These are phyloP conservation scores for Delitschia confertaspora DNA, from an alignment of 495 filamentous ascomycete genomes.

Conservation along the genomic window DNA sequence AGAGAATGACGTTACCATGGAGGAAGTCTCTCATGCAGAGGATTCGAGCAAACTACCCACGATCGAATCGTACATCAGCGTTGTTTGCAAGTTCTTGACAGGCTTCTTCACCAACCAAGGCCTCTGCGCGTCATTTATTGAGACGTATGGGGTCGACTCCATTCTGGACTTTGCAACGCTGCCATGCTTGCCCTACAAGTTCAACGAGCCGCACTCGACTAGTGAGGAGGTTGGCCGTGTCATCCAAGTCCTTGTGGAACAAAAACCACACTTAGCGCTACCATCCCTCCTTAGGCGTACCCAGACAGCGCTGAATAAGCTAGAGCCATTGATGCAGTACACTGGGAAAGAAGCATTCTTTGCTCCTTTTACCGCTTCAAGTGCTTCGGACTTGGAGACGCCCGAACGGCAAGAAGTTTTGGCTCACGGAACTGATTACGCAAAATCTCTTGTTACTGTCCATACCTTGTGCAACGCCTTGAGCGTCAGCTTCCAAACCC, in stretches of 20 bases:
- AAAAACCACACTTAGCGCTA: slow-evolving; percentile 70
- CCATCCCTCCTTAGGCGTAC: slow-evolving; percentile 69
- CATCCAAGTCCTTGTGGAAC: slow-evolving; percentile 72
- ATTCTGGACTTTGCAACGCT: slow-evolving; percentile 76
- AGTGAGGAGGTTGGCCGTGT: slow-evolving; percentile 60
- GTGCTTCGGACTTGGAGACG: slow-evolving; percentile 13
- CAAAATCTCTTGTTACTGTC: slow-evolving; percentile 65
- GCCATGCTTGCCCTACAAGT: slow-evolving; percentile 66
- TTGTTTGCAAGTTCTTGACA: slow-evolving; percentile 63
- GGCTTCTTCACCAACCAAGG: slow-evolving; percentile 68
- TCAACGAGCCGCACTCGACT: slow-evolving; percentile 45
- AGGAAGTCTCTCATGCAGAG: slow-evolving; percentile 26
- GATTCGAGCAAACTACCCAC: slow-evolving; percentile 45
- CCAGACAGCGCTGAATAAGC: slow-evolving; percentile 55
- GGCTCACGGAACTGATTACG: slow-evolving; percentile 58
- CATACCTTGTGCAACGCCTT: slow-evolving; percentile 66
- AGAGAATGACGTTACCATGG: slow-evolving; percentile 10
- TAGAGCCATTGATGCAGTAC: slow-evolving; percentile 55
- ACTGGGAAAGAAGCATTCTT: slow-evolving; percentile 53
- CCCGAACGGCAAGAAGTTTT: slow-evolving; percentile 33
- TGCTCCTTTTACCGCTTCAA: slow-evolving; percentile 50
- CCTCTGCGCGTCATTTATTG: slow-evolving; percentile 66
- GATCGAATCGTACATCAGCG: slow-evolving; percentile 60
- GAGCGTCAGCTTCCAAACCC: slow-evolving; percentile 59
- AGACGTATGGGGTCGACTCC: slow-evolving; percentile 69